phyloP scores from a whole-genome alignment of 2,329 filamentous ascomycete genomes.

The Saccharata proteae region DNA sequence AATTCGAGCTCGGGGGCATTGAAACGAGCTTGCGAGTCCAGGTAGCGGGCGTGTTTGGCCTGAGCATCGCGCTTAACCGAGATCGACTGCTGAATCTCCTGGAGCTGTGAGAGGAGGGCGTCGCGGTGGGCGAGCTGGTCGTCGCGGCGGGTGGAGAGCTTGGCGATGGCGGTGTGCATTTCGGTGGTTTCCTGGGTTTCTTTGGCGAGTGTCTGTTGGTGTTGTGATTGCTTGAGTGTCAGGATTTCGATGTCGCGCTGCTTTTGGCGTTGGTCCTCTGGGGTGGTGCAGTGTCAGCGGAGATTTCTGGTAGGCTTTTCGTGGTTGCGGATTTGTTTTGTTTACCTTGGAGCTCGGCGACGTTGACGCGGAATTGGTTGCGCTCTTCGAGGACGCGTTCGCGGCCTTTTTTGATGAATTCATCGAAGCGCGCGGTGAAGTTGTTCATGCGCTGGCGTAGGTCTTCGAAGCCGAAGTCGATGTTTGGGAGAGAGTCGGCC shows the following conservation, averaged over 20 bases:
- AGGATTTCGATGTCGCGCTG: constrained; percentile 78
- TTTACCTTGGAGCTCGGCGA: constrained; percentile 81
- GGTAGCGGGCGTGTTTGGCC: constrained; percentile 56
- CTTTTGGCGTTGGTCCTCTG: constrained; percentile 86
- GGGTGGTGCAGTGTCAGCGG: background rate
- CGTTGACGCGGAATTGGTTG: constrained; percentile 83
- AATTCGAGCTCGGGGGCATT: constrained; percentile 92
- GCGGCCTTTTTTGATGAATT: constrained; percentile 82
- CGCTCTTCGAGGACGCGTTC: constrained; percentile 85
- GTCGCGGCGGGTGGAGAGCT: constrained; percentile 44
- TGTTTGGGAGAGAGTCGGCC: constrained; percentile 69
- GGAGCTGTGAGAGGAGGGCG: constrained; percentile 43
- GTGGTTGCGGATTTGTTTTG: constrained; percentile 3
- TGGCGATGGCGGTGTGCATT: constrained; percentile 48
- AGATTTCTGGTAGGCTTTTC: too few relatives aligned
- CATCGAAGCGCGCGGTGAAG: constrained; percentile 83
- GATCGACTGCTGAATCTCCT: constrained; percentile 57
- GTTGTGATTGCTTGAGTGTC: constrained; percentile 55
- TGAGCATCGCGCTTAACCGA: constrained; percentile 59
- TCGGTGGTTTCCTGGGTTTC: constrained; percentile 61
- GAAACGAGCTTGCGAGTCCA: constrained; percentile 74
- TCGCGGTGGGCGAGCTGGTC: constrained; percentile 43
- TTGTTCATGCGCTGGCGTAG: constrained; percentile 88
- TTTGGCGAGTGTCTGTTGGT: constrained; percentile 63
- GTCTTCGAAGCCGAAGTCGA: constrained; percentile 94